phyloP scores from a whole-genome alignment of 2,329 filamentous ascomycete genomes.

The Phaeoacremonium minimum region DNA sequence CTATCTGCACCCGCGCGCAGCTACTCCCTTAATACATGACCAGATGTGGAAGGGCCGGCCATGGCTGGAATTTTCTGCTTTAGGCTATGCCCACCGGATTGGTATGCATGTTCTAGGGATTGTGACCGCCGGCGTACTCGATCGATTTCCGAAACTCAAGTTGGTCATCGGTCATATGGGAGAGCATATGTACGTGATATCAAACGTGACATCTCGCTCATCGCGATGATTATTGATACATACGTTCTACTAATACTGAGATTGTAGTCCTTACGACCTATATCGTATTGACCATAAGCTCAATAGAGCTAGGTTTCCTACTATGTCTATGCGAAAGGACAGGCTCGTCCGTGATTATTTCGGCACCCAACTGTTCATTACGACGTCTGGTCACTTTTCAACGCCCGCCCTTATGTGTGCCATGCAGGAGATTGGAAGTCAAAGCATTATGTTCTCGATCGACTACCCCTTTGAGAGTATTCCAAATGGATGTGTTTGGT shows the following conservation, averaged over 20 bases:
- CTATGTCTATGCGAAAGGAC: too few species aligned
- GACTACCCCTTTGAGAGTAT: conserved; percentile 48
- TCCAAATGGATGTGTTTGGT: conserved; percentile 35
- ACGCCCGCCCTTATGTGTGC: conserved; percentile 16
- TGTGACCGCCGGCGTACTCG: conserved; percentile 26
- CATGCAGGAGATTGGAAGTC: conserved; percentile 15
- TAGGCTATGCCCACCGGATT: conserved; percentile 21
- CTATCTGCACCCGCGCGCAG: conserved; percentile 59
- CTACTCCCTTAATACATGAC: conserved; percentile 49
- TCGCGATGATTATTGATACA: too few species aligned
- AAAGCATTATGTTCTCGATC: conserved; percentile 16
- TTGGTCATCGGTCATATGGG: conserved; percentile 35
- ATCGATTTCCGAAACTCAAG: conserved; percentile 28
- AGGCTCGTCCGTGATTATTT: conserved; percentile 17
- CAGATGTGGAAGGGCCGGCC: conserved; percentile 30
- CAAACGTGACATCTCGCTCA: too few species aligned
- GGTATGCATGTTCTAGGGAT: conserved; percentile 28
- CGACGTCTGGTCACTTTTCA: conserved; percentile 18
- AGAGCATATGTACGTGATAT: conserved; percentile 26
- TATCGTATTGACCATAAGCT: conserved; percentile 19
- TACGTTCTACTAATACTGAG: too few species aligned
- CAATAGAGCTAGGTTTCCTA: conserved; percentile 12
- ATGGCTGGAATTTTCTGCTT: conserved; percentile 12
- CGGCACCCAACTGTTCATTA: conserved; percentile 16
- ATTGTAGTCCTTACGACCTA: conserved; percentile 17